Evolutionary conservation across 177 flowering plant genomes (phyloP), one percentile per base, ranked within the genome.

Genomic region (Vitis hybrid): DNA sequence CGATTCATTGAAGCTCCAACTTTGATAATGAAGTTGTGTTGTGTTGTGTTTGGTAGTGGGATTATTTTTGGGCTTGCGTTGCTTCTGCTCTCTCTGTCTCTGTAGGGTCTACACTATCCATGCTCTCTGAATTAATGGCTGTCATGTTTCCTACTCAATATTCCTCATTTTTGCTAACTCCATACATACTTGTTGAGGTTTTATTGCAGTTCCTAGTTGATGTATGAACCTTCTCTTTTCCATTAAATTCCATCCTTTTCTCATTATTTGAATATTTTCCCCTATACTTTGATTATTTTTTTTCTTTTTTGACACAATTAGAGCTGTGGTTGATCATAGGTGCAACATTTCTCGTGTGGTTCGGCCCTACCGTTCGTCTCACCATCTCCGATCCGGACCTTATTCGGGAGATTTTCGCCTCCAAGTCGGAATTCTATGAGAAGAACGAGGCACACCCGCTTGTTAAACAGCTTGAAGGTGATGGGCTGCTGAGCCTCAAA

Each of bases 381-480:
- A 82, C 98, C n/a, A 88, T 95, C 9, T 81, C 99, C 2, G 97
- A 95, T 70, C 98, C 99, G 2, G 92, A 89, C 73, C 90, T 91
- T 18, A 90, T 95, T 32, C 74, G 97, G 4, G 99, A 95, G 68
- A 84, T 95, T 50, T 91, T 95, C 81, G 67, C 82, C 6, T 82
- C 92, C 24, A 95, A 85, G 66, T 80, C 97, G 0, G 91, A 91
- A 61, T 82, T 84, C 68, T 95, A 88, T 61, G 99, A 95, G 83
- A 93, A 93, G 66, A 84, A 80, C 49, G 99, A 95, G 67, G 79
- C 97, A 5, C 94, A 84, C 80, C 98, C 94, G 8, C 84, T 93
- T 8, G 81, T 93, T 27, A 88, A 83, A 67, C 92, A 92, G 79
- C 97, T 95, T 41, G 99, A 95, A 83, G 99, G 99, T 21, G 90